Percentiles rank a stretch among this genome's conserved stretches.
Conservation (phyloP, 2,329 filamentous ascomycete species). For the Fusarium sp. region DNA sequence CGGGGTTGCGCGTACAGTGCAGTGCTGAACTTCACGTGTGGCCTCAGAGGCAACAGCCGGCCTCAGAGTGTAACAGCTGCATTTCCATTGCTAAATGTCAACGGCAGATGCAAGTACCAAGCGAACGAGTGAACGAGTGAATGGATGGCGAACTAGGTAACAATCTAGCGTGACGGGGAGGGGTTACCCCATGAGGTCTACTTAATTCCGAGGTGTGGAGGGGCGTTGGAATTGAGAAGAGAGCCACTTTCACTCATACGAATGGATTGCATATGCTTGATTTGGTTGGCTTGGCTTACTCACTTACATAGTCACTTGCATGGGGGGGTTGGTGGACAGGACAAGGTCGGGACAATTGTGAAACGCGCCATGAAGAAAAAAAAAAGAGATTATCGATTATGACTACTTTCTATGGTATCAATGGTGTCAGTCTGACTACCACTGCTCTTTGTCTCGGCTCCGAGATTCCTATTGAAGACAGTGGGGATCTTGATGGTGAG, state of each 20-base stretch:
- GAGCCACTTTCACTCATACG: constrained; percentile 23
- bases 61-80: neutral
- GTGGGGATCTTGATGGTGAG: constrained; percentile 69
- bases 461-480: constrained; percentile 58
- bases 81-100: neutral
- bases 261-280: constrained; percentile 30
- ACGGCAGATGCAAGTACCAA: constrained; percentile 1
- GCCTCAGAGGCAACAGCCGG: constrained; percentile 10
- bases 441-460: constrained; percentile 25
- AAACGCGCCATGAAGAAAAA: constrained; percentile 33
- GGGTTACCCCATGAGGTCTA: constrained; percentile 43
- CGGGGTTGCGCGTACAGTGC: constrained; percentile 24
- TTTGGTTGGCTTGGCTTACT: constrained; percentile 20
- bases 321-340: constrained; percentile 17
- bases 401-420: constrained; percentile 1
- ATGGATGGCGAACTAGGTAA: constrained; percentile 17
- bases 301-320: constrained; percentile 24
- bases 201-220: constrained; percentile 33
- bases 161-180: constrained; percentile 40
- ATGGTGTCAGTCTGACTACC: constrained; percentile 20
- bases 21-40: neutral
- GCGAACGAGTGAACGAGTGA: neutral
- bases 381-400: constrained; percentile 33
- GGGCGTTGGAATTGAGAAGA: constrained; percentile 2
- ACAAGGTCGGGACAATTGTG: constrained; percentile 26